Conservation (phyloP, 2,329 filamentous ascomycete species). For the Sporothrix pallida region DNA sequence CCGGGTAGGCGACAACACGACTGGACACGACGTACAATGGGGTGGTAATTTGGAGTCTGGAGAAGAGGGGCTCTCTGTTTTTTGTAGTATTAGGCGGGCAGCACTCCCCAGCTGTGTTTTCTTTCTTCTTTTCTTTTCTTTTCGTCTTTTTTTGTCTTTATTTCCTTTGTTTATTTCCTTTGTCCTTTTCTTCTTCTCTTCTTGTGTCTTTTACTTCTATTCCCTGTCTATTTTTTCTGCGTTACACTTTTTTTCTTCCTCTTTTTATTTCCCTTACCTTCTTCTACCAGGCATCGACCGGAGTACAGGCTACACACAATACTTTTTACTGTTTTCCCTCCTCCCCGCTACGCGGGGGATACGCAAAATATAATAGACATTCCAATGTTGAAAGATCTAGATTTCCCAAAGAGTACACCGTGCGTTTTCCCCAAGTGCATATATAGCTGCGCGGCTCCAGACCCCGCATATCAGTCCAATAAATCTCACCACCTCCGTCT, state of each 20-base stretch:
- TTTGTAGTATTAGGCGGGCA: slow-evolving; percentile 36
- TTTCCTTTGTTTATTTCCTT: background rate
- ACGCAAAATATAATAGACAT: slow-evolving; percentile 21
- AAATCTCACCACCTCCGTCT: background rate
- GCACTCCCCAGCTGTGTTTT: background rate
- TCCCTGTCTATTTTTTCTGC: background rate
- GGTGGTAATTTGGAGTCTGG: slow-evolving; percentile 16
- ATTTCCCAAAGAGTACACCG: background rate
- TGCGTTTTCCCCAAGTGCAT: background rate
- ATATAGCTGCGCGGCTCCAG: background rate
- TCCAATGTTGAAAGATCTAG: slow-evolving; percentile 10
- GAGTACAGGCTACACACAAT: slow-evolving; percentile 23
- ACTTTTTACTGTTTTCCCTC: background rate
- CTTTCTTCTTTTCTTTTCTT: background rate
- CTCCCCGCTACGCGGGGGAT: background rate
- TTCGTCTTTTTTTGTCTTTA: background rate
- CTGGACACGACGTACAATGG: background rate
- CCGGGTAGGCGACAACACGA: slow-evolving; percentile 49
- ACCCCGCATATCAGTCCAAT: background rate
- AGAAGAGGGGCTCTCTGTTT: slow-evolving; percentile 19
- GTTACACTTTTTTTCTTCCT: background rate
- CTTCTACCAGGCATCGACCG: slow-evolving; percentile 31
- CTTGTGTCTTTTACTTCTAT: background rate
- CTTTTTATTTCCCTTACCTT: background rate
- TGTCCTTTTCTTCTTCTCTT: background rate